These are phyloP conservation scores for Bipolaris zeicola DNA, from an alignment of 2,329 filamentous ascomycete species.

Conservation along the genomic window DNA sequence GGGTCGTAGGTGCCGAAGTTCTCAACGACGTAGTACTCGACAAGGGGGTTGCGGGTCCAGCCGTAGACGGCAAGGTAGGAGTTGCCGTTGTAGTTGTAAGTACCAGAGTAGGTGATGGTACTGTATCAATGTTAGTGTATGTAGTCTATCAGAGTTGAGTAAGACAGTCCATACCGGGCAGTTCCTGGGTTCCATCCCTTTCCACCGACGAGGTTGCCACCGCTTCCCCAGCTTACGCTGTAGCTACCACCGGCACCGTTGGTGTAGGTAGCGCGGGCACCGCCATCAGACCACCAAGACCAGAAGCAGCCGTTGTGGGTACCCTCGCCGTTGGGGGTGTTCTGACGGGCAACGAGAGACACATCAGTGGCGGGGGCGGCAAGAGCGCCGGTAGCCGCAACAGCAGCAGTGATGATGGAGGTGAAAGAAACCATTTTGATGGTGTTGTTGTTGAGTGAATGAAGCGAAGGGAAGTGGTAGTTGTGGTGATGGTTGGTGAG, in stretches of 20 bases:
- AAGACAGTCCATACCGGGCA: slow-evolving; percentile 49
- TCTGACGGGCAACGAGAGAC: slow-evolving; percentile 40
- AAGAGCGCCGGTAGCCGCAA: slow-evolving; percentile 32
- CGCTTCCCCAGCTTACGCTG: slow-evolving; percentile 57
- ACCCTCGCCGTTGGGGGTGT: slow-evolving; percentile 57
- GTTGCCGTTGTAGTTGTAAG: slow-evolving; percentile 43
- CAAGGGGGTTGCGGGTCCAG: slow-evolving; percentile 60
- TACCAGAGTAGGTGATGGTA: slow-evolving; percentile 44
- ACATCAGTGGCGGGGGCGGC: slow-evolving; percentile 42
- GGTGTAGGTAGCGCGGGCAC: slow-evolving; percentile 59
- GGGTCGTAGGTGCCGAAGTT: slow-evolving; percentile 60
- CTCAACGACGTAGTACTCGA: slow-evolving; percentile 61
- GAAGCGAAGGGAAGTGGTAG: slow-evolving; percentile 13
- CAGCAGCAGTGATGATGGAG: slow-evolving; percentile 32
- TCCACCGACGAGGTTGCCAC: slow-evolving; percentile 62
- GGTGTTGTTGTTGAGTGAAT: not conserved
- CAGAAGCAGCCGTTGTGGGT: slow-evolving; percentile 64
- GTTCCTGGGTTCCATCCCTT: slow-evolving; percentile 64
- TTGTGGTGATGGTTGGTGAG: slow-evolving; percentile 13
- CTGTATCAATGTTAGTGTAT: slow-evolving; percentile 11
- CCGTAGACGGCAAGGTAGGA: slow-evolving; percentile 63
- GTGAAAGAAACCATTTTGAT: slow-evolving; percentile 40
- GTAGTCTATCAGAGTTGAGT: slow-evolving; percentile 6
- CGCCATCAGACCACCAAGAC: slow-evolving; percentile 64
- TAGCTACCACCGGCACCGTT: slow-evolving; percentile 60